Evolutionary conservation across 1,284 basidiomycete species (phyloP).

Genomic region (Fomes fomentarius): DNA sequence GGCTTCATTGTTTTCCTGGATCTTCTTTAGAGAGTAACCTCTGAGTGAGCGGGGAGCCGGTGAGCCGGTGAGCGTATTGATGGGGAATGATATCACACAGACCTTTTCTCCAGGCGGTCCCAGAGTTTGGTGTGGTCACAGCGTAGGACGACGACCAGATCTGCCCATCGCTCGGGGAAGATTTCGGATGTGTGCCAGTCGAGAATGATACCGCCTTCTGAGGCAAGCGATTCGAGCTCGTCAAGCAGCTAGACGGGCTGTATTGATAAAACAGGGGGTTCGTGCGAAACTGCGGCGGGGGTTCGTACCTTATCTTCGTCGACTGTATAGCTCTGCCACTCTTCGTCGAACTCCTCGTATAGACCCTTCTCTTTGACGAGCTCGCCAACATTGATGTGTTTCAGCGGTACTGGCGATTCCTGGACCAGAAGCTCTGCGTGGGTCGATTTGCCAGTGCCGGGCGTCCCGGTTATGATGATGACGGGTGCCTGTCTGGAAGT

Average conservation of each 20-base stretch:
- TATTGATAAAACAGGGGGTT: slow-evolving; percentile 17
- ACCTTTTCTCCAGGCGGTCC: slow-evolving; percentile 94
- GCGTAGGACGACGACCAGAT: slow-evolving; percentile 93
- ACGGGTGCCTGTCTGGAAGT: slow-evolving; percentile 58
- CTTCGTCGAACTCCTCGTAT: slow-evolving; percentile 87
- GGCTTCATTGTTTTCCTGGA: slow-evolving; percentile 97
- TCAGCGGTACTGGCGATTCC: slow-evolving; percentile 67
- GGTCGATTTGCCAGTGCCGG: slow-evolving; percentile 89
- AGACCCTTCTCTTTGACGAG: slow-evolving; percentile 85
- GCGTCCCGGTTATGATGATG: slow-evolving; percentile 92
- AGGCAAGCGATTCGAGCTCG: slow-evolving; percentile 77
- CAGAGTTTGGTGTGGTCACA: slow-evolving; percentile 92
- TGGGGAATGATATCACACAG: slow-evolving; percentile 29
- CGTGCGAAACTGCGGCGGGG: slow-evolving; percentile 5
- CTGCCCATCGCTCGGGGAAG: slow-evolving; percentile 96
- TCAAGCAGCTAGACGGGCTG: slow-evolving; percentile 70
- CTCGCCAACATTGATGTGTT: slow-evolving; percentile 90
- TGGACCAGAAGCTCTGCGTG: slow-evolving; percentile 81
- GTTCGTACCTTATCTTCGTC: slow-evolving; percentile 88
- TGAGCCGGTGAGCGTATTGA: background rate
- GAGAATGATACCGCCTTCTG: slow-evolving; percentile 81
- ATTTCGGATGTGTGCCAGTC: slow-evolving; percentile 98
- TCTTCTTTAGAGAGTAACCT: slow-evolving; percentile 89
- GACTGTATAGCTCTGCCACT: slow-evolving; percentile 94
- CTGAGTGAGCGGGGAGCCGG: slow-evolving; percentile 44